Conservation (phyloP, 176 grass and related monocot genomes). For the Ensete ventricosum region DNA sequence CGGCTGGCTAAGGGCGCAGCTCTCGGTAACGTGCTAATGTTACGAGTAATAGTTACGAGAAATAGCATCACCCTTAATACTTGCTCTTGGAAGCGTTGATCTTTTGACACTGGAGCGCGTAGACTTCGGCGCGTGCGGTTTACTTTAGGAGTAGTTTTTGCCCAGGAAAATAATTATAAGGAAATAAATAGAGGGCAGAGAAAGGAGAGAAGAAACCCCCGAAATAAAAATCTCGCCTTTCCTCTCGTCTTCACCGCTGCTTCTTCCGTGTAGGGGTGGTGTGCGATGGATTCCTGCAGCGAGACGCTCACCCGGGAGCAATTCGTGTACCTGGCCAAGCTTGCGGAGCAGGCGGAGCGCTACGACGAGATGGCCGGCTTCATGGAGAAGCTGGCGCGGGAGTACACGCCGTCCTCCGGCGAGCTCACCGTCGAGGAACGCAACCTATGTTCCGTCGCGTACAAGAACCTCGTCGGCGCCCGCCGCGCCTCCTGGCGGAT, state of each 20-base stretch:
- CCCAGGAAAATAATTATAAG: not conserved
- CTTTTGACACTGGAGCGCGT: not conserved
- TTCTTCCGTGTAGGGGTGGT: not conserved
- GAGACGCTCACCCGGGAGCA: conserved; percentile 1
- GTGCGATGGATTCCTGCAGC: conserved; percentile 1
- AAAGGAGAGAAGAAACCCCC: not conserved
- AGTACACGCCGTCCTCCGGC: not conserved
- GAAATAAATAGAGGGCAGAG: not conserved
- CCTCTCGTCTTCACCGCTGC: not conserved
- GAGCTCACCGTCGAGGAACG: conserved; percentile 8
- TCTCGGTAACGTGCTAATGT: too few species aligned
- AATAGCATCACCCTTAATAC: too few species aligned
- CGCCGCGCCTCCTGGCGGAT: not conserved
- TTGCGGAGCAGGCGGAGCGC: conserved; percentile 8
- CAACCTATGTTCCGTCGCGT: conserved; percentile 1
- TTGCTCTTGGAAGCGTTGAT: too few species aligned
- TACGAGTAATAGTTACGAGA: too few species aligned
- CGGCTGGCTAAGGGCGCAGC: too few species aligned
- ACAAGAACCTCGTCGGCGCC: conserved; percentile 6
- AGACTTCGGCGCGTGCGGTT: not conserved
- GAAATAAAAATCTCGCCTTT: not conserved
- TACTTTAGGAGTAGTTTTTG: not conserved
- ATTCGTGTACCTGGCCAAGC: conserved; percentile 6
- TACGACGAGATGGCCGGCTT: conserved; percentile 14
- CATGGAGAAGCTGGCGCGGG: not conserved